Evolutionary conservation across 2,329 filamentous ascomycete genomes (phyloP).

Genomic region (Colletotrichum falcatum): DNA sequence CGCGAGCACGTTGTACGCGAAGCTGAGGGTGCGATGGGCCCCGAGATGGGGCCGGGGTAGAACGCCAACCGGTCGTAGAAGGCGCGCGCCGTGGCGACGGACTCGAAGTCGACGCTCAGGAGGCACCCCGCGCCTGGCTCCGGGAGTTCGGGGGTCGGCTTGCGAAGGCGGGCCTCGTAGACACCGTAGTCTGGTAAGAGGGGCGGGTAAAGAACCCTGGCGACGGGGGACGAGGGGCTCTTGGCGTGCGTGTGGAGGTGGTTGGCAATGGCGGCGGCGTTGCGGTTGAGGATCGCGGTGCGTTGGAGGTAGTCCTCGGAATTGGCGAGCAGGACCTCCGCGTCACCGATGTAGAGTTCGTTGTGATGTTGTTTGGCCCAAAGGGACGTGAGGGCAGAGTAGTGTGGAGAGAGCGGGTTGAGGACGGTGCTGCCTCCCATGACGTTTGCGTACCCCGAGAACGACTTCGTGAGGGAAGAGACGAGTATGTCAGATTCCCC

Average conservation of each 20-base stretch:
- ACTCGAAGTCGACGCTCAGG: constrained; percentile 62
- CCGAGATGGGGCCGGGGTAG: constrained; percentile 67
- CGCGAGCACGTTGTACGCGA: constrained; percentile 60
- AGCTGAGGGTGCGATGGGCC: constrained; percentile 62
- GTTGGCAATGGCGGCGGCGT: constrained; percentile 56
- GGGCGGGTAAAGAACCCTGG: constrained; percentile 58
- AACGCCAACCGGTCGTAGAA: constrained; percentile 64
- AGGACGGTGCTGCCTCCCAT: constrained; percentile 65
- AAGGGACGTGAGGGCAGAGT: constrained; percentile 51
- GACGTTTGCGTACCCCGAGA: constrained; percentile 67
- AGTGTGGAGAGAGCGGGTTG: constrained; percentile 59
- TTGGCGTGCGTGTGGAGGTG: constrained; percentile 51
- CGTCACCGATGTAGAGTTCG: constrained; percentile 62
- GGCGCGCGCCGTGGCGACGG: constrained; percentile 52
- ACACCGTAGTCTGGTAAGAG: constrained; percentile 51
- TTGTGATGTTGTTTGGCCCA: constrained; percentile 50
- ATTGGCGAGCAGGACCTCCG: constrained; percentile 58
- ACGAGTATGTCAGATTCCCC: constrained; percentile 61
- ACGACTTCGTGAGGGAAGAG: constrained; percentile 68
- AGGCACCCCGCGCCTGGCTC: constrained; percentile 67
- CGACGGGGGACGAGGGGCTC: constrained; percentile 51
- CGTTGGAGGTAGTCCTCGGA: constrained; percentile 58
- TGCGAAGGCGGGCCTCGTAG: constrained; percentile 54
- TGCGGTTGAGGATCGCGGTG: constrained; percentile 55
- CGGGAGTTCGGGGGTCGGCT: constrained; percentile 56